Evolutionary conservation across 2,329 filamentous ascomycete genomes (phyloP), one percentile per base, ranked within the genome.

Genomic region (Claviceps africana): DNA sequence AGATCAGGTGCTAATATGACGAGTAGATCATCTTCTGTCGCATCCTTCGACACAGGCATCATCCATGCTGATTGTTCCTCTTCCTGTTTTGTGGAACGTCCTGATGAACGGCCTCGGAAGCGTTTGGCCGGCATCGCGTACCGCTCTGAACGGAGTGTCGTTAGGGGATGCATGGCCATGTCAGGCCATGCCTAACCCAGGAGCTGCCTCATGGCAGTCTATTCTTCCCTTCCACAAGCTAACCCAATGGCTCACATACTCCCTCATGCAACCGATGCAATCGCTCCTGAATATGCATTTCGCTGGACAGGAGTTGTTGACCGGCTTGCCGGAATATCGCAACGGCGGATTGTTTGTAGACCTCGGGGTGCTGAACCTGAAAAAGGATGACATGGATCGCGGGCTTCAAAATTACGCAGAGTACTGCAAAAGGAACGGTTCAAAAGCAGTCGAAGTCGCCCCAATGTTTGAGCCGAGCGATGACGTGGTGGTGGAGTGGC

Each of bases 161-260:
- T 80, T 98, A 17, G 93, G 93, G 52, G 93, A 98, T 64, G 91
- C 93, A 25, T 98, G 93, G 93, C 86, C 85, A 0, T 95, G 90
- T 69, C 82, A 79, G 11, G 80, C 83, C 33, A 88, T 97, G 80
- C 88, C 89, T 1, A 72, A 75, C 46, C 58, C 62, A 1, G 79
- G 77, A 8, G 37, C 53, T 3, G 74, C 79, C 4, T 61, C 65
- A 2, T 89, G 85, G 85, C 83, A 89, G 63, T 85, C 77, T 0
- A 90, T 94, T 56, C 79, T 91, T 11, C 89, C 89, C 0, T 95
- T 95, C 72, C 90, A 96, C 73, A 95, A 95, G 70, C 77, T 95
- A 37, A 94, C 89, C 0, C 89, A 95, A 67, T 96, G 90, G 90
- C 82, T 96, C 52, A 88, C 86, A 48, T 95, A 95, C 69, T 95